Conservation (phyloP, 305 asterid species). For the Fraxinus sp. region DNA sequence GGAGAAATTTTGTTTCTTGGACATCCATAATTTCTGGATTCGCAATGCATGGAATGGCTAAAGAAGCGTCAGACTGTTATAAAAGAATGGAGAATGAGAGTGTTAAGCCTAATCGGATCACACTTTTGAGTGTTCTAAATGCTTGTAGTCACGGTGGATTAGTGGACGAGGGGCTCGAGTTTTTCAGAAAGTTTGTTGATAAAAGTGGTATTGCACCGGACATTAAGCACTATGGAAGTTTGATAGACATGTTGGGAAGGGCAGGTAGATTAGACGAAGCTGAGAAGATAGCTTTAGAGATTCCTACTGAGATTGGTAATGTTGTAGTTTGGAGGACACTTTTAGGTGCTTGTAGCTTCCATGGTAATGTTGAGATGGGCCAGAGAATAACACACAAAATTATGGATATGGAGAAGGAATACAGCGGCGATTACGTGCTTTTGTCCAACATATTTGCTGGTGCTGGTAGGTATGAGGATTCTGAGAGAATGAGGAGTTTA, state of each 20-base stretch:
- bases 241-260: slow-evolving; percentile 79
- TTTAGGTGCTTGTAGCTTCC: slow-evolving; percentile 76
- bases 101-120: slow-evolving; percentile 54
- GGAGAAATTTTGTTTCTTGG: slow-evolving; percentile 72
- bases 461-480: slow-evolving; percentile 68
- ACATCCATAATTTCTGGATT: slow-evolving; percentile 67
- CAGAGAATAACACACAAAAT: slow-evolving; percentile 56
- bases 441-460: slow-evolving; percentile 65
- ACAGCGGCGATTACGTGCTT: slow-evolving; percentile 83
- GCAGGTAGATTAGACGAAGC: slow-evolving; percentile 88
- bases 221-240: slow-evolving; percentile 64
- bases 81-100: slow-evolving; percentile 46
- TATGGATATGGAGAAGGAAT: slow-evolving; percentile 60
- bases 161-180: slow-evolving; percentile 65
- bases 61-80: slow-evolving; percentile 54
- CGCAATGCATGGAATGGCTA: slow-evolving; percentile 76
- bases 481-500: slow-evolving; percentile 58
- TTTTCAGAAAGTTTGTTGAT: slow-evolving; percentile 57
- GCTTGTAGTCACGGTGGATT: slow-evolving; percentile 84
- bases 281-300: slow-evolving; percentile 54
- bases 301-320: slow-evolving; percentile 42
- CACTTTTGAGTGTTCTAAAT: slow-evolving; percentile 61
- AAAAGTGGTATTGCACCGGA: slow-evolving; percentile 44
- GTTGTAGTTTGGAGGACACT: slow-evolving; percentile 85
- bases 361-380: slow-evolving; percentile 67